Base-by-base conservation (phyloP, 805 yeast genomes). In the Ogataea kodamae region DNA sequence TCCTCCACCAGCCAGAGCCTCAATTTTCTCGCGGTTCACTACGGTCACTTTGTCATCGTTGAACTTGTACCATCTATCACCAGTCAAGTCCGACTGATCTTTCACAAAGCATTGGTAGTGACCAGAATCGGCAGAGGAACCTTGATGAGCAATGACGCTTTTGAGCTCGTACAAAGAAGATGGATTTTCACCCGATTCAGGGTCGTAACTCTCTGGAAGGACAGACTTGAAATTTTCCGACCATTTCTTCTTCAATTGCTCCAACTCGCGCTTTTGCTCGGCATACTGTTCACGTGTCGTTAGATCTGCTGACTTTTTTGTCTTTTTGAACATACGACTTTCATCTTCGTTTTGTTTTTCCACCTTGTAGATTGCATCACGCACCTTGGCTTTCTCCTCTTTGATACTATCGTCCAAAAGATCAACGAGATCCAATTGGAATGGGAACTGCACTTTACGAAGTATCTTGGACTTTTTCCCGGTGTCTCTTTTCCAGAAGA, bases 111-210 rank as follows among this genome's bases (percentile, higher is more conserved):
- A 79, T 63, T 89, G 97, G 61, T 92, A 92, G 62, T 92, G 99
- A 11, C 99, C 99, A 18, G 96, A 82, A 58, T 92, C 97, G 0
- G 97, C 96, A 26, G 89, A 78, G 6, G 96, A 79, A 30, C 99
- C 99, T 54, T 81, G 83, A 63, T 92, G 99, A 1, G 97, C 87
- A 40, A 92, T 76, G 15, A 92, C 75, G 2, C 95, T 87, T 22
- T 68, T 65, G 45, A 92, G 72, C 45, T 87, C 88, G 55, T 92
- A 92, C 22, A 92, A 74, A 1, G 92, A 86, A 1, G 94, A 79
- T 5, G 95, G 90, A 54, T 90, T 88, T 51, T 83, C 87, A 12
- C 89, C 85, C 6, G 68, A 62, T 1, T 25, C 16, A n/a, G 51
- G 46, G 35, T 69, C 72, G 27, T 35, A 50, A 6, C 34, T 37